These are phyloP conservation scores for Leptomonas seymouri DNA, from an alignment of 208 protist species.

Conservation along the genomic window DNA sequence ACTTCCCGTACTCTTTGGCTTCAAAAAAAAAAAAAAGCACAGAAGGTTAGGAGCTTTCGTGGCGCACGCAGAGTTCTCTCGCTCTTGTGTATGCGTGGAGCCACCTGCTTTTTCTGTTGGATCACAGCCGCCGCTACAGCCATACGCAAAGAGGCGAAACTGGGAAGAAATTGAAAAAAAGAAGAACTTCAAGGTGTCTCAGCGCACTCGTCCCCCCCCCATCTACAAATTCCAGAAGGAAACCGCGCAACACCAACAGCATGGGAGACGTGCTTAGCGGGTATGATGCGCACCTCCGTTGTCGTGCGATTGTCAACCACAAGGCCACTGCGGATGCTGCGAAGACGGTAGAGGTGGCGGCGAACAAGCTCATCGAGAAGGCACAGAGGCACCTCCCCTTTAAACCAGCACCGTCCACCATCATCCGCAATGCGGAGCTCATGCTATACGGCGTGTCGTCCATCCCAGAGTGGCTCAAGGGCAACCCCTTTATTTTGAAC, in stretches of 20 bases:
- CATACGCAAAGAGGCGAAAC: neutral
- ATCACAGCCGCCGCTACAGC: neutral
- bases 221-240: neutral
- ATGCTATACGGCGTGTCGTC: slow-evolving; percentile 49
- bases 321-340: slow-evolving; percentile 7
- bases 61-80: too few relatives aligned
- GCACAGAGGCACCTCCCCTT: slow-evolving; percentile 19
- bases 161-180: too few relatives aligned
- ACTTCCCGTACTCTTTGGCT: too few relatives aligned
- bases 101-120: neutral
- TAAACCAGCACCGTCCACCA: slow-evolving; percentile 5
- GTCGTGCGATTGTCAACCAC: slow-evolving; percentile 14
- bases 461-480: slow-evolving; percentile 48
- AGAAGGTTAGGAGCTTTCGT: too few relatives aligned
- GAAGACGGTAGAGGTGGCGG: slow-evolving; percentile 23
- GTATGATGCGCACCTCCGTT: slow-evolving; percentile 23
- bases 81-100: too few relatives aligned
- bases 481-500: slow-evolving; percentile 56
- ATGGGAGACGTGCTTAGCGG: slow-evolving; percentile 24
- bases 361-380: slow-evolving; percentile 25
- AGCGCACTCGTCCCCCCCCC: too few relatives aligned
- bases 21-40: too few relatives aligned
- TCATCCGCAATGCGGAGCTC: slow-evolving; percentile 10
- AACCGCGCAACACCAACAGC: neutral
- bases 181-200: too few relatives aligned